Base-by-base conservation (phyloP, 129 eudicot genomes). In the Tagetes erecta region DNA sequence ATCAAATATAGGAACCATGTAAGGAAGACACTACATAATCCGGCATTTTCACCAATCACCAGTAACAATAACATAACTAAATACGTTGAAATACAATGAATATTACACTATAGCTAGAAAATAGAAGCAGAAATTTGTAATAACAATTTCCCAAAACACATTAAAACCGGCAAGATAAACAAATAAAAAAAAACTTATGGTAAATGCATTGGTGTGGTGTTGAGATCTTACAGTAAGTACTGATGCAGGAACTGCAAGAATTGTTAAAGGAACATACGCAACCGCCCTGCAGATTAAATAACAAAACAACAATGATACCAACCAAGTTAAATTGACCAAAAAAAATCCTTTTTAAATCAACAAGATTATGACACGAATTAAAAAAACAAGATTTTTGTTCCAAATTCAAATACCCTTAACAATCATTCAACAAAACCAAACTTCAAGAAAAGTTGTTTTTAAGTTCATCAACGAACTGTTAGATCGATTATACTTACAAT, bases 171-270 rank as follows among this genome's bases (percentile, higher is more conserved):
- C 13, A 62, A 10, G 45, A 62, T 13, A 36, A 35, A 62, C 11
- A 36, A 5, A 4, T 0, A 12, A 36, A 62, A 62, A 36, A 11
- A 11, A 12, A 36, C 2, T 13, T 60, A 60, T 36, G 20, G 67
- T 11, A 62, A 62, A 36, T 11, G 45, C 8, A 36, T 12, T 27
- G 8, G 45, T 62, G 31, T 62, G 67, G 45, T 36, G 45, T 62
- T 62, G 67, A 40, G 47, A 51, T 64, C 88, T 77, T 89, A 92
- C 96, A 42, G 97, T 92, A 60, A 92, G 96, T 69, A 92, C 70
- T 67, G 97, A 92, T 44, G 93, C 97, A 51, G 97, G 97, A 78
- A 92, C 96, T 13, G 96, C 96, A 68, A 92, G 80, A 81, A 92
- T 85, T 2, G 97, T 92, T 52, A 92, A 56, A 82, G 97, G 97